Evolutionary conservation across 306 rosid genomes (phyloP).

Genomic region (Quercus berberidifolia): DNA sequence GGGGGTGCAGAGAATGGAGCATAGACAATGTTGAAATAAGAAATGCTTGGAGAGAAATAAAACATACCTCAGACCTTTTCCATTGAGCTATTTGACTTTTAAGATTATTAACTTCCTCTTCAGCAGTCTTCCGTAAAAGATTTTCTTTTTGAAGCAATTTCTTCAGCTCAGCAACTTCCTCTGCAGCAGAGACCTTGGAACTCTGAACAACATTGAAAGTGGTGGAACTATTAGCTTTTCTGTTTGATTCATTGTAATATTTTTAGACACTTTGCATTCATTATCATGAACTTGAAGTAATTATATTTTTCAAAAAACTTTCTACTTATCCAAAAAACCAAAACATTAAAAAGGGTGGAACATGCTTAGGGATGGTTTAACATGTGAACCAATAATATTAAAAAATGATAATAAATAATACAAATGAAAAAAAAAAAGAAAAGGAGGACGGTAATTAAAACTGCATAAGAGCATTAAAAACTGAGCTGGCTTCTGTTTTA

Average conservation of each 20-base stretch:
- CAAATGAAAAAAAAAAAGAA: neutral
- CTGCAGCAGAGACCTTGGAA: slow-evolving; percentile 34
- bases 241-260: too few relatives aligned
- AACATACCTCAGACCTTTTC: slow-evolving; percentile 81
- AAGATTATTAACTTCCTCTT: slow-evolving; percentile 68
- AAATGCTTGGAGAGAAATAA: slow-evolving; percentile 20
- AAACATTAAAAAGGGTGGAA: neutral
- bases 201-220: slow-evolving; percentile 13
- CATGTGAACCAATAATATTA: slow-evolving; percentile 11
- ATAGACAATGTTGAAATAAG: slow-evolving; percentile 16
- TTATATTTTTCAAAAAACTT: too few relatives aligned
- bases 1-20: neutral
- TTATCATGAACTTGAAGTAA: too few relatives aligned
- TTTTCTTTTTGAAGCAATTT: slow-evolving; percentile 66
- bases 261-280: too few relatives aligned
- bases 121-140: slow-evolving; percentile 69
- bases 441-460: neutral
- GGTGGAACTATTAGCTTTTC: too few relatives aligned
- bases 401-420: neutral
- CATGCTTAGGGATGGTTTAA: slow-evolving; percentile 1
- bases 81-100: slow-evolving; percentile 65
- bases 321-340: too few relatives aligned
- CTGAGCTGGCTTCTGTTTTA: neutral
- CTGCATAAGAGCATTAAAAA: neutral
- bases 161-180: slow-evolving; percentile 73